Base-by-base conservation (phyloP, 495 filamentous ascomycete species). In the Podospora pseudoanserina region DNA sequence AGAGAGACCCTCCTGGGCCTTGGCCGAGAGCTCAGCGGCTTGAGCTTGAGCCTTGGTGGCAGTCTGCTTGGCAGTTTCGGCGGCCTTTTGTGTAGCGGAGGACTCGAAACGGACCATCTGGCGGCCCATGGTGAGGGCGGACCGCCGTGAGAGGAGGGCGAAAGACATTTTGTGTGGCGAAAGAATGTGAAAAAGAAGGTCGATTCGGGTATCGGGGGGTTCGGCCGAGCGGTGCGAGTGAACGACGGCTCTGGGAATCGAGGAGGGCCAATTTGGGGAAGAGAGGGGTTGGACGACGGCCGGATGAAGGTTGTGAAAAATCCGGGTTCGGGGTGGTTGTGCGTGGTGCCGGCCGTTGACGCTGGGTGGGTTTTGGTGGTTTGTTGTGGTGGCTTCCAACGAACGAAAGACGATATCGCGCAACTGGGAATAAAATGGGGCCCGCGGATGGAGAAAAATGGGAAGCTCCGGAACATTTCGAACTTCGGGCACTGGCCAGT, bases 1-100 rank as follows among this genome's bases (percentile, higher is more conserved):
- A 73, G 92, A 93, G 28, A 97, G 88, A 72, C 94, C 93, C 82
- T 97, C 85, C 68, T 87, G 84, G 64, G 94, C 93, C 86, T 94
- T 94, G 69, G 88, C 86, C 55, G 88, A 81, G 77, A 84, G 84
- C 63, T 89, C 82, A 60, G 88, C 85, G 30, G 89, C 86, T 69
- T 84, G 79, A 69, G 90, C 83, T 70, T 87, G 83, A 62, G 91
- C 89, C 83, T 93, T 89, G 57, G 84, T 76, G 39, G 86, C 83
- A 30, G 82, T 74, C 26, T 84, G 75, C 74, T 86, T 85, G 55
- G 85, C 85, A 19, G 88, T 75, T 65, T 85, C 84, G 67, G 88
- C 80, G 70, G 89, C 89, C 80, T 93, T 90, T 65, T 73, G 66
- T 58, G 80, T 73, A 13, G 78, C 66, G 64, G 81, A 81, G 60